A percentile compares a stretch with the other conserved stretches of the same genome.
phyloP scores from a whole-genome alignment of 2,329 filamentous ascomycete genomes.

The Verticillium nonalfalfae region DNA sequence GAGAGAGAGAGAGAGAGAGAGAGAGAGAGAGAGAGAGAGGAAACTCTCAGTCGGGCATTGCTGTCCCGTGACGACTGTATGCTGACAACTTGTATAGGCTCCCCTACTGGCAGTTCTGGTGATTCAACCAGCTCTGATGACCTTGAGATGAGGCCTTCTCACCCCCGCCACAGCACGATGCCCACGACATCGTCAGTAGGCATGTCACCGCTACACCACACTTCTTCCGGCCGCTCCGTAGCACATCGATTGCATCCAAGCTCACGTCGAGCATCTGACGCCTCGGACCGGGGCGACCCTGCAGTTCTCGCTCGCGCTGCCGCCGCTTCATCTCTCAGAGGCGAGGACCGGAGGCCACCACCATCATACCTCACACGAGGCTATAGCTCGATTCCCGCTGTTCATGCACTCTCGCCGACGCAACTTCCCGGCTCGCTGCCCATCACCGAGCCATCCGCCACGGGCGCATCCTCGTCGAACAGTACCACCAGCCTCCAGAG shows the following conservation, averaged over 20 bases:
- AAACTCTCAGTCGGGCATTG: not conserved
- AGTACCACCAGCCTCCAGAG: slow-evolving; percentile 6
- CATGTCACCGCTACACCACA: not conserved
- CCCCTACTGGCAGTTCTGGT: slow-evolving; percentile 27
- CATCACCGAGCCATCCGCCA: not conserved
- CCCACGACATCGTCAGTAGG: not conserved
- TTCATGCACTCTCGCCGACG: slow-evolving; percentile 4
- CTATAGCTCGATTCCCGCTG: slow-evolving; percentile 17
- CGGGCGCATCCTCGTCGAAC: slow-evolving; percentile 7
- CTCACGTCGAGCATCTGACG: slow-evolving; percentile 21
- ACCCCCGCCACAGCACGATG: slow-evolving; percentile 9
- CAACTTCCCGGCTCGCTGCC: slow-evolving; percentile 2
- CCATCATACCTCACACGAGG: slow-evolving; percentile 19
- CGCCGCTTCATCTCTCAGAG: not conserved
- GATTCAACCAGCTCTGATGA: slow-evolving; percentile 32
- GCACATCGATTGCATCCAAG: slow-evolving; percentile 18
- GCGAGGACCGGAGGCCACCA: slow-evolving; percentile 15
- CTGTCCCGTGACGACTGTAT: not conserved
- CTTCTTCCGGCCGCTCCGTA: not conserved
- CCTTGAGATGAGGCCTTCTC: slow-evolving; percentile 27
- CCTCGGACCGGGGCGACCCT: slow-evolving; percentile 13
- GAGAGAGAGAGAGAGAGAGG: not conserved
- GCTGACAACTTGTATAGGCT: slow-evolving; percentile 5
- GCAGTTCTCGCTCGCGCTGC: slow-evolving; percentile 5
- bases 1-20: too few relatives aligned